Evolutionary conservation across 768 basidiomycete species (phyloP).

Genomic region (Obba rivulosa): DNA sequence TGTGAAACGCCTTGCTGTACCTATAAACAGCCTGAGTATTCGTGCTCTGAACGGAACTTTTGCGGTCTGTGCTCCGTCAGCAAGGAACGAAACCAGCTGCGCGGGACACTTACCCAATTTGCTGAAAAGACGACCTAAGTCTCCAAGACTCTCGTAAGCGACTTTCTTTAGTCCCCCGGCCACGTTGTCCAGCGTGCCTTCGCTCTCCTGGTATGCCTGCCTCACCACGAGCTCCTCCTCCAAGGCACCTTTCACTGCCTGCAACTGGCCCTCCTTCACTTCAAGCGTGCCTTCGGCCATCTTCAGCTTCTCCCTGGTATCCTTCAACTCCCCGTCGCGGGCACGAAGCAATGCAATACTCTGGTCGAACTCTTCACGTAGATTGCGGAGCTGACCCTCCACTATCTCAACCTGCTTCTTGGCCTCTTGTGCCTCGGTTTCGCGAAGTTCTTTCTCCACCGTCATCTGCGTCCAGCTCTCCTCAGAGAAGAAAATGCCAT

Average conservation of each 20-base stretch:
- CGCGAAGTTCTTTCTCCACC: slow-evolving; percentile 67
- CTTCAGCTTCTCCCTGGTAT: slow-evolving; percentile 51
- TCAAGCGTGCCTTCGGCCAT: slow-evolving; percentile 48
- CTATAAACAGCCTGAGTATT: slow-evolving; percentile 63
- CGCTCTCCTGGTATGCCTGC: slow-evolving; percentile 72
- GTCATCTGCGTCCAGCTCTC: slow-evolving; percentile 86
- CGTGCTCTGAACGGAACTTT: slow-evolving; percentile 51
- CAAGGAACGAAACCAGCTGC: neutral
- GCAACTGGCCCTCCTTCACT: slow-evolving; percentile 52
- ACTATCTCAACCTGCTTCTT: slow-evolving; percentile 77
- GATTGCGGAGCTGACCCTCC: slow-evolving; percentile 73
- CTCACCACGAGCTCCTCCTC: slow-evolving; percentile 79
- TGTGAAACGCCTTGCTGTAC: slow-evolving; percentile 55
- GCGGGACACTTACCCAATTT: slow-evolving; percentile 64
- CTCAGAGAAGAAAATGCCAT: slow-evolving; percentile 90
- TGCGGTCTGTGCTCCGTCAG: slow-evolving; percentile 54
- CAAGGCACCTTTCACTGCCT: slow-evolving; percentile 49
- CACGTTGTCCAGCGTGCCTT: slow-evolving; percentile 63
- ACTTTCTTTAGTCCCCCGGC: slow-evolving; percentile 64
- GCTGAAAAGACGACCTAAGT: slow-evolving; percentile 67
- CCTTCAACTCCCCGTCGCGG: slow-evolving; percentile 70
- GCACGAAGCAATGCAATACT: slow-evolving; percentile 72
- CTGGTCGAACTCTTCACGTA: slow-evolving; percentile 90
- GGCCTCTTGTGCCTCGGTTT: slow-evolving; percentile 78
- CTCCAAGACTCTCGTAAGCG: slow-evolving; percentile 61